Evolutionary conservation across 2,329 filamentous ascomycete genomes (phyloP), one percentile per base, ranked within the genome.

Genomic region (Geoglossum cookeanum): DNA sequence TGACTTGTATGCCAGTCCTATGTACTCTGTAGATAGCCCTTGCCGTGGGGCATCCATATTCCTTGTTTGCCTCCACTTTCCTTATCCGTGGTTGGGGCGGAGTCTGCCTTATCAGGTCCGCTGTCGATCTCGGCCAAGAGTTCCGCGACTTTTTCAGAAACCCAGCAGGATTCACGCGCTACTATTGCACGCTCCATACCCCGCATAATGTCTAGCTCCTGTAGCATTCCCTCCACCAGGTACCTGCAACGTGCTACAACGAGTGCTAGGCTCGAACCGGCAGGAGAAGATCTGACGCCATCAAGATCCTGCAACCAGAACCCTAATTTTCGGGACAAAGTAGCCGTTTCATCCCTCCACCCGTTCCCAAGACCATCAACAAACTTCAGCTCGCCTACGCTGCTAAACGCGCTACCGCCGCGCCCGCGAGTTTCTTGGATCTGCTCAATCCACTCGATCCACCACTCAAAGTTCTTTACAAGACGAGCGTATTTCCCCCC

Each of bases 291-390:
- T 39, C 61, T 61, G 55, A 70, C 55, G n/a, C 61, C 60, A n/a
- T 67, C 64, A 27, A 69, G 37, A 29, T 69, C 64, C 39, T 66
- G 63, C 9, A 62, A 60, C 55, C 69, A 65, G 13, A 61, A 61
- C 4, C 63, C 65, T 48, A 70, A 57, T 51, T 67, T 70, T 22
- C 69, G 65, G 30, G 60, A 65, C 58, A 71, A 61, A 70, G 58
- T 1, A 64, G 64, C 15, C 65, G 66, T 15, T 17, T 55, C 54
- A 27, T 27, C 29, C 33, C 33, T 55, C 55, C 42, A 48, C 8
- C 44, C 29, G 42, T 52, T 32, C 53, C 35, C 42, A 22, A 48
- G 42, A 4, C 55, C 22, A 33, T 57, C 44, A 15, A 37, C 13
- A 49, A 52, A 49, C 4, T n/a, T 9, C 9, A 57, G 55, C n/a